Evolutionary conservation across 192 early-diverging fungal species (phyloP).

Genomic region (Backusella psychrophila): DNA sequence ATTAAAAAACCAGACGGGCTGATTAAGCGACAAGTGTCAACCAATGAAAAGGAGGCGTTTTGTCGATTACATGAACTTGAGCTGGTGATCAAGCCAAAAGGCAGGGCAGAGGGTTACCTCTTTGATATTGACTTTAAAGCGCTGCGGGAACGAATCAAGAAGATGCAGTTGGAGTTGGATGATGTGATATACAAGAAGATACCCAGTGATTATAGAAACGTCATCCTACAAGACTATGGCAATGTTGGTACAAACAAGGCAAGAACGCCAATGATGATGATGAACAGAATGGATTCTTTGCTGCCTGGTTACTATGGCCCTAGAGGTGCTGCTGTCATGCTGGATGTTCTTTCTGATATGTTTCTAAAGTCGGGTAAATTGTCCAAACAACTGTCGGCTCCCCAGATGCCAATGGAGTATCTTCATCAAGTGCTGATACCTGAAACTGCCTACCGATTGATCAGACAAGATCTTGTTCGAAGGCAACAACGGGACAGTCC

Average conservation of each 20-base stretch:
- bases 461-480: constrained; percentile 38
- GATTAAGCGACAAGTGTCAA: not conserved
- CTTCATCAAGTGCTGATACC: constrained; percentile 54
- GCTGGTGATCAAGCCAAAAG: constrained; percentile 38
- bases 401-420: constrained; percentile 49
- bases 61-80: constrained; percentile 47
- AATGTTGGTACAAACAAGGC: constrained; percentile 40
- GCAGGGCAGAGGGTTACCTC: constrained; percentile 35
- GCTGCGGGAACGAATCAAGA: constrained; percentile 28
- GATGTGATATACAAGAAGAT: constrained; percentile 29
- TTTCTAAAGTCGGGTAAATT: constrained; percentile 38
- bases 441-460: constrained; percentile 45
- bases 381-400: constrained; percentile 26
- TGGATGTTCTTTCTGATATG: constrained; percentile 28
- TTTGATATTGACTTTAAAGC: constrained; percentile 34
- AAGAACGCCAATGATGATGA: constrained; percentile 37
- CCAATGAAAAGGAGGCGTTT: constrained; percentile 24
- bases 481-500: not conserved
- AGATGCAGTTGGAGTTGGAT: constrained; percentile 32
- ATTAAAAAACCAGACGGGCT: not conserved
- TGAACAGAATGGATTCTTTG: constrained; percentile 41
- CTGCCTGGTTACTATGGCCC: constrained; percentile 59
- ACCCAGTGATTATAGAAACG: constrained; percentile 33
- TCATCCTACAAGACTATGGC: constrained; percentile 32
- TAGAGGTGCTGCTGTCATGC: constrained; percentile 39